Evolutionary conservation across 768 basidiomycete species (phyloP).

Genomic region (Leucosporidium scottii): DNA sequence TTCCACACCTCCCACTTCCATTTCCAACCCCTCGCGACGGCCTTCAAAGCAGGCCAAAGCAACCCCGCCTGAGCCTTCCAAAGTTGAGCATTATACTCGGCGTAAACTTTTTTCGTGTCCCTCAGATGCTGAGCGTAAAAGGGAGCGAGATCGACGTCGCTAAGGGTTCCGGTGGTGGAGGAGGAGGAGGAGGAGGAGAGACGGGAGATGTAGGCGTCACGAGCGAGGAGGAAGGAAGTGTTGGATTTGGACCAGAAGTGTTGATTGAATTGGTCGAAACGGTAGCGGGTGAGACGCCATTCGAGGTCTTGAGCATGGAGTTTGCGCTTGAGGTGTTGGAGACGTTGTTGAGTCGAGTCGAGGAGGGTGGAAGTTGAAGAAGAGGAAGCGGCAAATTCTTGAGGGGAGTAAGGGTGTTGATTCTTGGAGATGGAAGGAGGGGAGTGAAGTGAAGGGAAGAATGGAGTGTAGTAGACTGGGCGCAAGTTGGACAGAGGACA

Average conservation of each 20-base stretch:
- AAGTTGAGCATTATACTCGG: conserved; percentile 26
- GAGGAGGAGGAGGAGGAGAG: neutral
- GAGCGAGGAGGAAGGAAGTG: conserved; percentile 21
- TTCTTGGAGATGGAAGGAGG: neutral
- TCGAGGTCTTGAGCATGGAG: conserved; percentile 31
- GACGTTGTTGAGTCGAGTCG: neutral
- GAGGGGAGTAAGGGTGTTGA: conserved; percentile 36
- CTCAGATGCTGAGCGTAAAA: conserved; percentile 24
- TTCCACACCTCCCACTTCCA: conserved; percentile 33
- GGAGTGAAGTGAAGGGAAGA: conserved; percentile 22
- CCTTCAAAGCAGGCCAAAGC: conserved; percentile 27
- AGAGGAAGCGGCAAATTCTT: conserved; percentile 32
- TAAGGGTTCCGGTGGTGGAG: neutral
- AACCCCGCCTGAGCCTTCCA: conserved; percentile 26
- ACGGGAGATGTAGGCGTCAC: conserved; percentile 14
- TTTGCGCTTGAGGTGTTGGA: neutral
- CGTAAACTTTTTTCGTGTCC: conserved; percentile 13
- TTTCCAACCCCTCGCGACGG: conserved; percentile 17
- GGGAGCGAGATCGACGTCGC: conserved; percentile 24
- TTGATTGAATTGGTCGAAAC: conserved; percentile 33
- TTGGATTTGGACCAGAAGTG: conserved; percentile 32
- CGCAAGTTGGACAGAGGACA: conserved; percentile 35
- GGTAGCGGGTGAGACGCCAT: conserved; percentile 30
- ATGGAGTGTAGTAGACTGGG: conserved; percentile 34
- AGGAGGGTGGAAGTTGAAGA: conserved; percentile 8